These are phyloP conservation scores for Pisolithus sp. DNA, from an alignment of 768 basidiomycete species.

Conservation along the genomic window DNA sequence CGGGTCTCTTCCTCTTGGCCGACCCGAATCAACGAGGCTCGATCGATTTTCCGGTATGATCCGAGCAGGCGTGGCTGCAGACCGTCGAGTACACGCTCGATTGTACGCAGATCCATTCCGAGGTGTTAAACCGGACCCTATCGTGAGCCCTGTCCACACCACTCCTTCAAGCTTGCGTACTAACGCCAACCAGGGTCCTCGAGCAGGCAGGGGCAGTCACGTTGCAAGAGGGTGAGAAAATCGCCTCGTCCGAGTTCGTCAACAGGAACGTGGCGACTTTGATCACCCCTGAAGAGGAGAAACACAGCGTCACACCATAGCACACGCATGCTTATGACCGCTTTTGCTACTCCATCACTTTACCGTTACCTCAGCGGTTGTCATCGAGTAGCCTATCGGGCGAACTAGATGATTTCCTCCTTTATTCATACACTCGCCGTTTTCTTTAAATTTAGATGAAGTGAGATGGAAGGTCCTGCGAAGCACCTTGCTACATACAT, in stretches of 20 bases:
- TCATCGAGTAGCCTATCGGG: too few species aligned
- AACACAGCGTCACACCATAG: constrained; percentile 31
- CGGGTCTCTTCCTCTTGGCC: neutral
- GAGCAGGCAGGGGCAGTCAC: constrained; percentile 70
- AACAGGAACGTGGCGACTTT: constrained; percentile 22
- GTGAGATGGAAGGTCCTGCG: neutral
- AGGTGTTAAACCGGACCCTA: constrained; percentile 65
- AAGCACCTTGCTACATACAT: neutral
- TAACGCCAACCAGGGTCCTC: constrained; percentile 39
- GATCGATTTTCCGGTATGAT: neutral
- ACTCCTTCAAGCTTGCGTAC: constrained; percentile 3
- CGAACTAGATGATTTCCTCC: too few species aligned
- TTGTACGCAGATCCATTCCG: constrained; percentile 55
- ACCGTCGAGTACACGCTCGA: constrained; percentile 71
- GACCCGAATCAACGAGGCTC: neutral
- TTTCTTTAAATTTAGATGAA: too few species aligned
- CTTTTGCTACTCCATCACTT: too few species aligned
- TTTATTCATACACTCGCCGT: too few species aligned
- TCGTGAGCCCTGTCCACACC: constrained; percentile 37
- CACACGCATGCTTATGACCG: too few species aligned
- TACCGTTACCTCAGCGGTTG: too few species aligned
- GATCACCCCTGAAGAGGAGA: neutral
- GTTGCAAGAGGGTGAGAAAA: constrained; percentile 41
- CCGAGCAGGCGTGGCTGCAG: constrained; percentile 68
- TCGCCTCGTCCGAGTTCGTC: constrained; percentile 52